Base-by-base conservation (phyloP, 768 basidiomycete species). In the Suillus spraguei region DNA sequence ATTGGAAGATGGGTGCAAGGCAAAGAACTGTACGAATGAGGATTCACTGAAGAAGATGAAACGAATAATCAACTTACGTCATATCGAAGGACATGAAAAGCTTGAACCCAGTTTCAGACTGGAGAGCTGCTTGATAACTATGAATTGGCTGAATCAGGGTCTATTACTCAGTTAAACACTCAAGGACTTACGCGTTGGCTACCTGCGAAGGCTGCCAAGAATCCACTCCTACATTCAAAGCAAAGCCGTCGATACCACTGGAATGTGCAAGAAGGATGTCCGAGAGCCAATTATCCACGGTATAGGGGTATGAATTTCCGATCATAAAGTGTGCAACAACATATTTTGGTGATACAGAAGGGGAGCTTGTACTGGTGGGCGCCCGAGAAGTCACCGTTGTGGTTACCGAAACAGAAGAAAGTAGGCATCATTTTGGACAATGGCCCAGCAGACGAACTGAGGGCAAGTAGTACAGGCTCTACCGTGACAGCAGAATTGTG, bases 1-100 rank as follows among this genome's bases (percentile, higher is more conserved):
- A 60, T 91, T 83, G 17, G 67, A 69, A 24, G 80, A 66, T 17
- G 79, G 8, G 69, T 71, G 66, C 90, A 89, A 6, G 87, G 83
- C 54, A 89, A 73, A 4, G 83, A 83, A 5, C 87, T 89, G 10
- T 6, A 46, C 35, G 6, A 55, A 32, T 61, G 49, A 22, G 4
- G 32, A 33, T 24, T 47, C 16, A 59, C 54, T 52, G 53, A 66
- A 33, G 59, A 46, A 8, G 5, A 59, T 42, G n/a, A 38, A 61
- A 5, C 46, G 50, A 4, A 44, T 56, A 32, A 56, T 16, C 28
- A 60, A 82, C 81, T 67, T 68, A 89, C 87, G 86, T 77, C 91
- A 91, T 92, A 69, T 94, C 92, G 56, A 93, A 84, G 16, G 89
- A 91, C 64, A 93, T 69, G 76, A 92, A 92, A 58, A 94, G 77